phyloP scores from a whole-genome alignment of 2,329 filamentous ascomycete genomes.

The Paracamarosporium sp. region DNA sequence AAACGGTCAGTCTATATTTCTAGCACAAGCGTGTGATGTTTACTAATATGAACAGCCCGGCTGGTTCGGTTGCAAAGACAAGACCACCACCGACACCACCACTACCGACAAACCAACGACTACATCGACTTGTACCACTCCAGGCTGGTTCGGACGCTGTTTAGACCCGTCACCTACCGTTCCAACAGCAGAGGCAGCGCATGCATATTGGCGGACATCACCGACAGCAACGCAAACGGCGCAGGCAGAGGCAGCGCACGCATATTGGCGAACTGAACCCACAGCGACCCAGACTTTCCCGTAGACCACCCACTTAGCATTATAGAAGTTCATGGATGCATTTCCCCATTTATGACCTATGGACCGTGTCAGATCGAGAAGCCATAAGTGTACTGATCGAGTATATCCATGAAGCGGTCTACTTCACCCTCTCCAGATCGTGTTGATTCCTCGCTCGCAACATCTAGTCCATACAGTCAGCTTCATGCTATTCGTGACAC shows the following conservation, averaged over 20 bases:
- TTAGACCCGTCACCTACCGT: conserved; percentile 35
- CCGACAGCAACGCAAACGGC: conserved; percentile 31
- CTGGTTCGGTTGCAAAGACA: conserved; percentile 47
- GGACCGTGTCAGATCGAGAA: neutral
- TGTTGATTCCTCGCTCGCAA: neutral
- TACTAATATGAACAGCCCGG: conserved; percentile 33
- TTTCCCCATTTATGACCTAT: neutral
- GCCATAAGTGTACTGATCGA: neutral
- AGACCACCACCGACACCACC: conserved; percentile 29
- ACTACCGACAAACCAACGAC: conserved; percentile 28
- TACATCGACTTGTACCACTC: conserved; percentile 39
- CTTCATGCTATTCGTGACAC: no score
- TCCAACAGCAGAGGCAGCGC: conserved; percentile 31
- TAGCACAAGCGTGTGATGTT: neutral
- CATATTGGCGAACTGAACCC: conserved; percentile 30
- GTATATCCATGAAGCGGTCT: neutral
- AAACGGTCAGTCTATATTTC: conserved; percentile 30
- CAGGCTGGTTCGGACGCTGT: conserved; percentile 47
- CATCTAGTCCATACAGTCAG: neutral
- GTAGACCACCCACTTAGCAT: conserved; percentile 6
- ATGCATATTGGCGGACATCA: conserved; percentile 33
- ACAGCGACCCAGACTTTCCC: conserved; percentile 31
- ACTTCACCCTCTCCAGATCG: neutral
- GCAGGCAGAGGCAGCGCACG: conserved; percentile 20
- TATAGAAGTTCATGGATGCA: neutral